Conservation (phyloP, 2,329 filamentous ascomycete species). For the Pyrenophora graminea region DNA sequence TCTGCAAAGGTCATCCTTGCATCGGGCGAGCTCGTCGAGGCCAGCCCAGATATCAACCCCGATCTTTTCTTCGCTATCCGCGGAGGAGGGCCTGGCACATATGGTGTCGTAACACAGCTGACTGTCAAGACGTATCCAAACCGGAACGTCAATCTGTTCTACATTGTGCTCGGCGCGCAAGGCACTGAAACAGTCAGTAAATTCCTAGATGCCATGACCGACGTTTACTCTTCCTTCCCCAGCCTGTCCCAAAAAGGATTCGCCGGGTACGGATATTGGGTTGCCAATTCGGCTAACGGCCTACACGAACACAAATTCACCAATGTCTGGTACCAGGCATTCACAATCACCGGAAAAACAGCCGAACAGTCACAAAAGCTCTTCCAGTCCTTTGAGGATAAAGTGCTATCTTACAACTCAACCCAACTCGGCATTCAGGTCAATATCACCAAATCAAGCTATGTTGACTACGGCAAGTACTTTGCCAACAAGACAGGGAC, state of each 20-base stretch:
- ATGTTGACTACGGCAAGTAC: conserved; percentile 3
- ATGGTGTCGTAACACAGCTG: too few relatives aligned
- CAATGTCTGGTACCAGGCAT: conserved; percentile 12
- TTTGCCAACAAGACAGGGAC: conserved; percentile 4
- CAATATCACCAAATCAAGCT: conserved; percentile 2
- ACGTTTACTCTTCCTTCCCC: conserved; percentile 1
- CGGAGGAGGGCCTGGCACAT: too few relatives aligned
- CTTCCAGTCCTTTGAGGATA: conserved; percentile 2
- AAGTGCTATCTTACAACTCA: conserved; percentile 3
- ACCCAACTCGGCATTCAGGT: conserved; percentile 3
- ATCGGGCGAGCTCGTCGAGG: too few relatives aligned
- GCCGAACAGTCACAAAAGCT: not conserved
- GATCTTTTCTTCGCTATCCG: too few relatives aligned
- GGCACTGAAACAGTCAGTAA: conserved; percentile 1
- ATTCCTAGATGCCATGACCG: conserved; percentile 2
- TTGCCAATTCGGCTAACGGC: not conserved
- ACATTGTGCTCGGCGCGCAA: conserved; percentile 5
- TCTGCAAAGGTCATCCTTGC: too few relatives aligned
- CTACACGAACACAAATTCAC: conserved; percentile 4
- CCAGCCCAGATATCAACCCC: too few relatives aligned
- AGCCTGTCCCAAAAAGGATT: too few relatives aligned
- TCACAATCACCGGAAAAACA: not conserved
- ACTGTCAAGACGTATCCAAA: too few relatives aligned
- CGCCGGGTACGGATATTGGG: too few relatives aligned
- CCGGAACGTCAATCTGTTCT: not conserved